Evolutionary conservation across 2,329 filamentous ascomycete species (phyloP), one percentile per base, ranked within the genome.

Genomic region (Calonectria leucothoes): DNA sequence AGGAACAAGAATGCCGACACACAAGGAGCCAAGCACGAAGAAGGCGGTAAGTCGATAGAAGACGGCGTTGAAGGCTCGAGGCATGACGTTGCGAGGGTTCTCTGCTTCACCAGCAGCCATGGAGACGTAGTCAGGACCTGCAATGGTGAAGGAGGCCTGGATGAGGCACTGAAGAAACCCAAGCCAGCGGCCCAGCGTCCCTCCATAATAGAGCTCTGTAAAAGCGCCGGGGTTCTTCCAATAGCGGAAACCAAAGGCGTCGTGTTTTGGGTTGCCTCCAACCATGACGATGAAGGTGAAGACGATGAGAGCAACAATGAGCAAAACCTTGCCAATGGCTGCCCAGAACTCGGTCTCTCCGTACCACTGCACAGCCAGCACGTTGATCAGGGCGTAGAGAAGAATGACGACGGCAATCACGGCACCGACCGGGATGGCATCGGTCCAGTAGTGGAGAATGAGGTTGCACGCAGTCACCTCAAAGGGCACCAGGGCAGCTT

Each of bases 261-360:
- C 93, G 45, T 90, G 87, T 0, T 91, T 82, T 0, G 95, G 95
- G 77, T 96, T 97, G 2, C 93, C 95, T 8, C 95, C 95, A 0
- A 97, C 85, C 93, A 97, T 96, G 76, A 92, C 91, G 76, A 97
- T 89, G 80, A 97, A 95, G 2, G 95, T 96, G 85, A 94, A 96
- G 75, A 91, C 79, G 77, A 96, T 89, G 64, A 96, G 87, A 1
- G 91, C 93, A 45, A 95, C 83, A 73, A 94, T 94, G 65, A 95
- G 88, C 2, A 95, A 78, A 3, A 95, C 89, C 82, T 95, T 95
- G 67, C 92, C 92, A 2, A 94, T 82, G 3, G 94, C 92, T 25
- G 93, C 91, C 89, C 89, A 91, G 80, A 97, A 97, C 81, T 97
- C 94, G 0, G 92, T 90, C 83, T 95, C 93, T 55, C 94, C 94